phyloP scores from a whole-genome alignment of 2,329 filamentous ascomycete species.

The Fusarium metavorans region DNA sequence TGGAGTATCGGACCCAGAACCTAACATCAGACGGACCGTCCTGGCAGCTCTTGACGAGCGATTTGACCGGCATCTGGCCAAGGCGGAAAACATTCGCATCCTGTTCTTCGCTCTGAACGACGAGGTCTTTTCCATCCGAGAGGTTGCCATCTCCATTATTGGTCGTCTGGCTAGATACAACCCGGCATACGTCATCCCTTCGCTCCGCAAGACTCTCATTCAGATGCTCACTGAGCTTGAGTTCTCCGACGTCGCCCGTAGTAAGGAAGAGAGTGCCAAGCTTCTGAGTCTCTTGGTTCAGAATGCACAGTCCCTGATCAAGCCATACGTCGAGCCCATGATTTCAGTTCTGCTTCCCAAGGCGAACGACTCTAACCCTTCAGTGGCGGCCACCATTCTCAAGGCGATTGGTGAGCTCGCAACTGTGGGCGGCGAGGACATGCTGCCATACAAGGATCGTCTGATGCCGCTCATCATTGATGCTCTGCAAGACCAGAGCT shows the following conservation, averaged over 20 bases:
- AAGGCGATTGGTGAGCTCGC: slow-evolving; percentile 95
- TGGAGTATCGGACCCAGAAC: slow-evolving; percentile 90
- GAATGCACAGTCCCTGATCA: slow-evolving; percentile 92
- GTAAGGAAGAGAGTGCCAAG: slow-evolving; percentile 96
- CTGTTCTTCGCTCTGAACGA: slow-evolving; percentile 97
- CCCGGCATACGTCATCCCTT: slow-evolving; percentile 97
- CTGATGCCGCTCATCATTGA: slow-evolving; percentile 97
- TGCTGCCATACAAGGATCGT: slow-evolving; percentile 89
- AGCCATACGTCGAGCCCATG: slow-evolving; percentile 97
- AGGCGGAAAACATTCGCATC: slow-evolving; percentile 96
- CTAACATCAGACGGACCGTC: slow-evolving; percentile 89
- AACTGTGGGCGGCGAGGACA: slow-evolving; percentile 92
- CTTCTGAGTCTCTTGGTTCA: slow-evolving; percentile 92
- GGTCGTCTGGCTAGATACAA: slow-evolving; percentile 92
- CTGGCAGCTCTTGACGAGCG: slow-evolving; percentile 89
- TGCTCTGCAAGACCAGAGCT: slow-evolving; percentile 93
- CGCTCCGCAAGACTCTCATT: slow-evolving; percentile 92
- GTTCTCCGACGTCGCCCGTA: slow-evolving; percentile 92
- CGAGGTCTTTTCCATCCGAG: slow-evolving; percentile 90
- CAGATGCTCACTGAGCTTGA: slow-evolving; percentile 97
- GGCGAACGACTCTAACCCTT: slow-evolving; percentile 84
- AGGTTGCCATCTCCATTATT: slow-evolving; percentile 96
- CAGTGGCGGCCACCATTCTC: slow-evolving; percentile 93
- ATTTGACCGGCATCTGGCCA: slow-evolving; percentile 96
- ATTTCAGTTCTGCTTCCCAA: slow-evolving; percentile 95